A percentile compares a stretch with the other conserved stretches of the same genome.
Evolutionary conservation across 805 yeast genomes (phyloP).

Genomic region (Sungouiella blattae): DNA sequence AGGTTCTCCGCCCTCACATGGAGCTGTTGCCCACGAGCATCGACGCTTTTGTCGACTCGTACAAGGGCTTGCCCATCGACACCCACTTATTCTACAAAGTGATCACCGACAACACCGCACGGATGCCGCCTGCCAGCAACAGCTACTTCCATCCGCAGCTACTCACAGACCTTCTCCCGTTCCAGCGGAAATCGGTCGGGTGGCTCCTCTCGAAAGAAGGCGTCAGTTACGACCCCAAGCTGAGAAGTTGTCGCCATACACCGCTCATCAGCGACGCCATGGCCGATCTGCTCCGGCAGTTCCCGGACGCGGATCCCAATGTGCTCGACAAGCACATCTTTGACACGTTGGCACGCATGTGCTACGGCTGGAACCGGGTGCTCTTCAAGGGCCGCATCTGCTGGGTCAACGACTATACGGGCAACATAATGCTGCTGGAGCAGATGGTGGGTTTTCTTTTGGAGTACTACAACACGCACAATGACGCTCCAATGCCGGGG

Average conservation of each 20-base stretch:
- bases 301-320: slow-evolving; percentile 6
- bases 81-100: slow-evolving; percentile 47
- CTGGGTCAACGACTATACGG: slow-evolving; percentile 53
- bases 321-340: slow-evolving; percentile 22
- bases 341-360: slow-evolving; percentile 34
- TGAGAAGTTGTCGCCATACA: slow-evolving; percentile 18
- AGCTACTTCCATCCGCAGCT: slow-evolving; percentile 39
- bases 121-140: slow-evolving; percentile 14
- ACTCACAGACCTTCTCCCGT: slow-evolving; percentile 41
- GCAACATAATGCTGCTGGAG: slow-evolving; percentile 37
- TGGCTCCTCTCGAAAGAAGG: slow-evolving; percentile 59
- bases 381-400: slow-evolving; percentile 7
- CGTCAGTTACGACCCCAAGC: slow-evolving; percentile 27
- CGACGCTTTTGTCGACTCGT: background rate
- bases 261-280: slow-evolving; percentile 17
- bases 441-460: slow-evolving; percentile 25
- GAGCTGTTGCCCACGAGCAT: slow-evolving; percentile 1
- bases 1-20: slow-evolving; percentile 2
- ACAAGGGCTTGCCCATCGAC: slow-evolving; percentile 18
- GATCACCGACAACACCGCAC: slow-evolving; percentile 44
- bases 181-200: slow-evolving; percentile 51
- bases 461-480: slow-evolving; percentile 21
- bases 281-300: slow-evolving; percentile 2
- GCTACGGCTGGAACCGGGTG: slow-evolving; percentile 51
- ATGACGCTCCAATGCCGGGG: slow-evolving; percentile 36